Evolutionary conservation across 2,329 filamentous ascomycete species (phyloP), one percentile per base, ranked within the genome.

Genomic region (Hymenoscyphus fraxineus): DNA sequence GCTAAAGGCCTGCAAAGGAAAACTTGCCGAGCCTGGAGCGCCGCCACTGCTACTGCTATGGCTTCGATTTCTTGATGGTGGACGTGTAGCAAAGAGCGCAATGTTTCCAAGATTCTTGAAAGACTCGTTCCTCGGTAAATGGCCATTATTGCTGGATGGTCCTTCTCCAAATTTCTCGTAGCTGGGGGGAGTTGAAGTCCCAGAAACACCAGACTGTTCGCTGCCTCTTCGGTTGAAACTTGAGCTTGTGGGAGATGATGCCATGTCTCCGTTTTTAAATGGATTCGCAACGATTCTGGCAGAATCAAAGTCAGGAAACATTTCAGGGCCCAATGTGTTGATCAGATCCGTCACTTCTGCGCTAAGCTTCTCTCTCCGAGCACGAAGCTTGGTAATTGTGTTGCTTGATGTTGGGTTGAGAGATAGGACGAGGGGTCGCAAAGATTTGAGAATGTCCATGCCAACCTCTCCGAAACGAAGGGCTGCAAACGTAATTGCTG

Each of bases 371-470:
- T 85, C 88, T 61, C 95, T 87, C 66, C 86, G 83, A 69, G 85
- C 80, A 64, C 92, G 88, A 60, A 99, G 84, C 71, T 89, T 89
- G 67, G 91, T 85, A 59, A 99, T 86, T 64, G 90, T 92, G 79
- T 93, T 96, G 76, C 88, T 89, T 1, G 91, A 94, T 4, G 88
- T 87, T 1, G 95, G 95, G 72, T 90, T 90, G 73, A 98, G 83
- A 69, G 91, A 95, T 40, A 97, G 82, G 57, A 96, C 81, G 10
- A 99, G 85, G 6, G 95, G 95, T 10, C 92, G 87, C 16, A 99
- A 84, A 0, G 94, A 98, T 78, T 98, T 99, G 80, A 95, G 81
- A 63, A 99, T 97, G 75, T 99, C 95, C 93, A 99, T 97, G 61
- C 94, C 95, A n/a, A 96, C 89, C 79, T 99, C 95, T 58, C 95